Percentiles rank a stretch among this genome's conserved stretches.
These are phyloP conservation scores for Penicillium paradoxum DNA, from an alignment of 495 filamentous ascomycete genomes.

Conservation along the genomic window DNA sequence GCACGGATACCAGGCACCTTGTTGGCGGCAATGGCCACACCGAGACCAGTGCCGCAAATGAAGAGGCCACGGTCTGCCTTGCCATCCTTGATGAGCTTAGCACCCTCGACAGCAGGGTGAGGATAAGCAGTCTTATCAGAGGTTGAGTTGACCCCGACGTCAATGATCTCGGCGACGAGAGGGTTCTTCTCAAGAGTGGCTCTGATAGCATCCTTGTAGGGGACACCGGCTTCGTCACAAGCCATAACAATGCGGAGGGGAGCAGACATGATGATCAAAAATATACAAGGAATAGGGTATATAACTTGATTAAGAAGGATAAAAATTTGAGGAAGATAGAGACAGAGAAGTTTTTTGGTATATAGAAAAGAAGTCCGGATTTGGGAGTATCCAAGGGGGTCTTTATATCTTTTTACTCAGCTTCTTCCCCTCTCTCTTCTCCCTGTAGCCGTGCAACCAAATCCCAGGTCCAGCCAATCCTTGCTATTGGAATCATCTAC, in stretches of 20 bases:
- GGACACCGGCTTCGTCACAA: constrained; percentile 69
- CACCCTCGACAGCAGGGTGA: constrained; percentile 68
- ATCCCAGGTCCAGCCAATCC: constrained; percentile 8
- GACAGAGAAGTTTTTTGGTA: neutral
- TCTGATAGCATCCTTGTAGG: constrained; percentile 77
- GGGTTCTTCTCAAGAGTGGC: constrained; percentile 61
- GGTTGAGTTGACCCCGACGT: constrained; percentile 60
- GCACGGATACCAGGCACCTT: constrained; percentile 81
- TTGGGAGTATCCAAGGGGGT: neutral
- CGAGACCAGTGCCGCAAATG: constrained; percentile 83
- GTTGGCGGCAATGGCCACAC: constrained; percentile 82
- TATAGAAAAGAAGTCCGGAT: neutral
- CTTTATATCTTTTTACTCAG: constrained; percentile 18
- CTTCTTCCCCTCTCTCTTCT: neutral
- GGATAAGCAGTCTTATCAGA: constrained; percentile 81
- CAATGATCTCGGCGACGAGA: constrained; percentile 61
- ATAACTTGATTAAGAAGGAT: neutral
- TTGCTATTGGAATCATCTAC: neutral
- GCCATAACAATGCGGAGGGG: constrained; percentile 58
- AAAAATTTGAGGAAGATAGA: neutral
- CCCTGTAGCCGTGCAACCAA: constrained; percentile 8
- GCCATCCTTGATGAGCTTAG: constrained; percentile 60
- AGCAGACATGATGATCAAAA: constrained; percentile 30
- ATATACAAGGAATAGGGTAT: neutral
- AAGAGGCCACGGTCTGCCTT: constrained; percentile 72